These are phyloP conservation scores for Grifola frondosa DNA, from an alignment of 1,284 basidiomycete species.

Conservation along the genomic window DNA sequence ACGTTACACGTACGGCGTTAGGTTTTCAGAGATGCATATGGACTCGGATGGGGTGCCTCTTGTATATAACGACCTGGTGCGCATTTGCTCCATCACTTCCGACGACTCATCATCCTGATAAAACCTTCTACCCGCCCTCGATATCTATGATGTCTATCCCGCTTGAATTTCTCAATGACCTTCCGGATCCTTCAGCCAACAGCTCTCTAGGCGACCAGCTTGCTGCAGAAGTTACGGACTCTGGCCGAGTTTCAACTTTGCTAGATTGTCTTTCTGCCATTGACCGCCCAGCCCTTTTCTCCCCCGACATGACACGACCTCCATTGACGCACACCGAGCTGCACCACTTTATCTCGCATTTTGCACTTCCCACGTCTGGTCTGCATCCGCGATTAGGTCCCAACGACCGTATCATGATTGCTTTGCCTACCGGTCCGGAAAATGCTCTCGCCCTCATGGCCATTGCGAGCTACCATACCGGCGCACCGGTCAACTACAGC, in stretches of 20 bases:
- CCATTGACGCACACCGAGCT: conserved; percentile 34
- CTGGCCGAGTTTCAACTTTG: conserved; percentile 32
- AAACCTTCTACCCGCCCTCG: too few relatives aligned
- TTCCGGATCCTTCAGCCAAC: conserved; percentile 21
- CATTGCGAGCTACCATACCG: conserved; percentile 41
- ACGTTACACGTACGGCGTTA: too few relatives aligned
- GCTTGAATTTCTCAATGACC: conserved; percentile 31
- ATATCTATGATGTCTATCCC: conserved; percentile 38
- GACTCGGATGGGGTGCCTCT: too few relatives aligned
- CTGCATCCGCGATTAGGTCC: conserved; percentile 30
- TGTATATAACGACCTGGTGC: too few relatives aligned
- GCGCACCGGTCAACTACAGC: conserved; percentile 44
- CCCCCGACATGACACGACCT: conserved; percentile 27
- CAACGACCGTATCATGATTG: conserved; percentile 45
- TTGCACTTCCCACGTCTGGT: conserved; percentile 36
- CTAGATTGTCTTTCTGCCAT: conserved; percentile 40
- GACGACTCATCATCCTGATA: too few relatives aligned
- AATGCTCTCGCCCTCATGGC: conserved; percentile 44
- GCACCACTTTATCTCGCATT: conserved; percentile 36
- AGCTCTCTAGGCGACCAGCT: conserved; percentile 38
- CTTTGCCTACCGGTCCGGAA: conserved; percentile 44
- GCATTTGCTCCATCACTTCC: too few relatives aligned
- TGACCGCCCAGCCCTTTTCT: conserved; percentile 35
- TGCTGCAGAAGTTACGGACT: conserved; percentile 30
- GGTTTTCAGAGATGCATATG: too few relatives aligned